A percentile compares a stretch with the other conserved stretches of the same genome.
These are phyloP conservation scores for Annulohypoxylon maeteangense DNA, from an alignment of 495 filamentous ascomycete genomes.

Conservation along the genomic window DNA sequence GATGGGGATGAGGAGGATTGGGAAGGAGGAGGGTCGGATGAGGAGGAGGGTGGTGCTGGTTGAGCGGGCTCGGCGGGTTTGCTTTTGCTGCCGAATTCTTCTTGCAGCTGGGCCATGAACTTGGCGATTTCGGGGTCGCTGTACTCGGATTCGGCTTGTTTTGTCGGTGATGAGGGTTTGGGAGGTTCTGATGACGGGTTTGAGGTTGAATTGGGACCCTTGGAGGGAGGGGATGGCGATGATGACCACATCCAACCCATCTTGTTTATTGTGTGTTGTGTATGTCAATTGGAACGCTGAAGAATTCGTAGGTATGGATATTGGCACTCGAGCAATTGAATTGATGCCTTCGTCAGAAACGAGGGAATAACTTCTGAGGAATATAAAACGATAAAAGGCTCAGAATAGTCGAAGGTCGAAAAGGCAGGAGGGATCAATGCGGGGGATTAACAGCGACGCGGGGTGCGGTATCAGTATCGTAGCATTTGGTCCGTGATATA, in stretches of 20 bases:
- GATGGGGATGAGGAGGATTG: neutral
- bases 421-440: conserved; percentile 10
- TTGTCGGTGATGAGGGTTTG: conserved; percentile 28
- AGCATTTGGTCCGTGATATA: conserved; percentile 35
- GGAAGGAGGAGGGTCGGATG: conserved; percentile 8
- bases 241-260: conserved; percentile 67
- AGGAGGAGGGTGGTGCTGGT: conserved; percentile 27
- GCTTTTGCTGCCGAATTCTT: conserved; percentile 39
- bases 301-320: conserved; percentile 5
- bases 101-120: conserved; percentile 53
- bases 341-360: neutral
- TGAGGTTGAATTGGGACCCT: conserved; percentile 25
- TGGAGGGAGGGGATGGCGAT: conserved; percentile 37
- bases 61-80: conserved; percentile 15
- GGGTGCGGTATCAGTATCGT: conserved; percentile 21
- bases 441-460: conserved; percentile 35
- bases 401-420: neutral
- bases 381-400: conserved; percentile 6
- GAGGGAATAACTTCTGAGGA: neutral
- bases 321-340: conserved; percentile 21
- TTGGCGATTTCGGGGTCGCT: conserved; percentile 56
- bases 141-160: conserved; percentile 34
- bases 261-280: conserved; percentile 8
- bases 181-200: conserved; percentile 17
- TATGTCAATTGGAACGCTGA: neutral